Evolutionary conservation across 176 grass and related monocot genomes (phyloP).

Genomic region (Carex kokanica): DNA sequence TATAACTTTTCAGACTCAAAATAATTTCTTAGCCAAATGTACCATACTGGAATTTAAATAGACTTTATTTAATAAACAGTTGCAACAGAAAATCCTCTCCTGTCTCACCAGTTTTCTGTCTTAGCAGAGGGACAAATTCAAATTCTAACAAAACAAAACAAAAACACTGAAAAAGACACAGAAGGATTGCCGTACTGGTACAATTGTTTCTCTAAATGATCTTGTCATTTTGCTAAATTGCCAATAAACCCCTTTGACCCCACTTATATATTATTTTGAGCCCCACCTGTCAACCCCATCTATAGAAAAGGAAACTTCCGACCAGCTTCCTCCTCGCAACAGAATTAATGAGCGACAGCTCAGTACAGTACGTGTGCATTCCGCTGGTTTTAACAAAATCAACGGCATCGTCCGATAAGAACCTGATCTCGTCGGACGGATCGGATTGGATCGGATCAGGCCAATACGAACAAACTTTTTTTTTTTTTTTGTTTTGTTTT

Average conservation of each 20-base stretch:
- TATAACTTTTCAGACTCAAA: too few species aligned
- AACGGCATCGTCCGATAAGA: neutral
- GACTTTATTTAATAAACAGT: too few species aligned
- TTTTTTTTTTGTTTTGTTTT: neutral
- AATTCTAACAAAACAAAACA: too few species aligned
- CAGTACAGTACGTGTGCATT: neutral
- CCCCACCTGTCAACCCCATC: neutral
- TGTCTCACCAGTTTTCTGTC: neutral
- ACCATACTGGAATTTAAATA: too few species aligned
- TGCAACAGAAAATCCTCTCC: neutral
- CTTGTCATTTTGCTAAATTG: neutral
- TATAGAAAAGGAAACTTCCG: neutral
- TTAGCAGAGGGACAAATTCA: neutral
- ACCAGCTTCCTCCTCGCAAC: neutral
- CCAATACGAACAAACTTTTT: neutral
- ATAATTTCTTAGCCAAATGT: too few species aligned
- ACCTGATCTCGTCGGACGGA: neutral
- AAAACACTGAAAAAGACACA: neutral
- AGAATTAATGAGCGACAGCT: neutral
- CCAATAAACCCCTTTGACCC: neutral
- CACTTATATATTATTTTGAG: neutral
- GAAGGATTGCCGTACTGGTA: neutral
- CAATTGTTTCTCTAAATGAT: neutral
- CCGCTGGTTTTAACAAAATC: neutral
- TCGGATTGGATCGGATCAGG: neutral